Evolutionary conservation across 75 land plant species (phyloP).

Genomic region (Ceratopteris richardii): DNA sequence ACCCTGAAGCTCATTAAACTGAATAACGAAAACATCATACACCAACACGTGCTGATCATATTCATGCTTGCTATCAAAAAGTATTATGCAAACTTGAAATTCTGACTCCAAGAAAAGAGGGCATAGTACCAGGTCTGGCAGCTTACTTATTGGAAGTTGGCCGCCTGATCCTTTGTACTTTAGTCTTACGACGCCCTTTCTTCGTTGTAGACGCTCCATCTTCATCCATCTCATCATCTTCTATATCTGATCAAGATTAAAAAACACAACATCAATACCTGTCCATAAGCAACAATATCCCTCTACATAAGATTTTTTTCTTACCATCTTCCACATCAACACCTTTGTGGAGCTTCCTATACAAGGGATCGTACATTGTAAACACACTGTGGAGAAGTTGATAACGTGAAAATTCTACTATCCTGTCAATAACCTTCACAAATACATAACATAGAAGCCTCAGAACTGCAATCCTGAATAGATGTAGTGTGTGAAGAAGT

Average conservation of each 20-base stretch:
- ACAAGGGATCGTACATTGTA: slow-evolving; percentile 69
- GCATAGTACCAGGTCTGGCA: not conserved
- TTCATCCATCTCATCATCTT: slow-evolving; percentile 49
- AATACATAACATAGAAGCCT: slow-evolving; percentile 11
- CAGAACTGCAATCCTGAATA: not conserved
- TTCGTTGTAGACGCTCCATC: slow-evolving; percentile 42
- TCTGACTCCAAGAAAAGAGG: no score
- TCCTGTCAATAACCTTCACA: slow-evolving; percentile 91
- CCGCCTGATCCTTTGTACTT: slow-evolving; percentile 35
- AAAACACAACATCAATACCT: not conserved
- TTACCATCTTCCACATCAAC: slow-evolving; percentile 29
- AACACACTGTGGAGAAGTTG: slow-evolving; percentile 72
- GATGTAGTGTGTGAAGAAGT: not conserved
- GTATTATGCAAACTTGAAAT: no score
- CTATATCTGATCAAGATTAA: slow-evolving; percentile 23
- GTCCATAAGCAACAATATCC: not conserved
- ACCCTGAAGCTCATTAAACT: not conserved
- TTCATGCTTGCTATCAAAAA: no score
- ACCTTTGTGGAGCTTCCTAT: slow-evolving; percentile 71
- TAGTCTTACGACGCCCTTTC: slow-evolving; percentile 46
- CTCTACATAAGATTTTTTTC: not conserved
- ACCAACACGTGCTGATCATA: not conserved
- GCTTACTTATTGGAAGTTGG: slow-evolving; percentile 10
- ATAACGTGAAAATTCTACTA: slow-evolving; percentile 83
- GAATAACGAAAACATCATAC: not conserved